Percentiles rank a stretch among this genome's conserved stretches.
These are phyloP conservation scores for Phialophora macrospora DNA, from an alignment of 2,329 filamentous ascomycete species.

Conservation along the genomic window DNA sequence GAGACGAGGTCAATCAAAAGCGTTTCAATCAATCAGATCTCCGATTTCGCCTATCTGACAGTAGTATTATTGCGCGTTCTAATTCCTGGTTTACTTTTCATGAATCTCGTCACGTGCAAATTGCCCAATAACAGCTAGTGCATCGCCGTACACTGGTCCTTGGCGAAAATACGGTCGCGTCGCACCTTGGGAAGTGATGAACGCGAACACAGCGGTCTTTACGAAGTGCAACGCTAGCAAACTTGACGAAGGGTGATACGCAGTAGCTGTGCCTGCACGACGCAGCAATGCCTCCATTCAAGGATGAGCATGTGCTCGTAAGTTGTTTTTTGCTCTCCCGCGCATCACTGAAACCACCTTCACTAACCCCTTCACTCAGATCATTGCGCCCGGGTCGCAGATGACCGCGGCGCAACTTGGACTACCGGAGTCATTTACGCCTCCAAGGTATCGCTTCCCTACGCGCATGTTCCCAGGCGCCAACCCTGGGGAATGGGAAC, in stretches of 20 bases:
- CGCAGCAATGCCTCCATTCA: constrained; percentile 54
- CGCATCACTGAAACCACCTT: constrained; percentile 2
- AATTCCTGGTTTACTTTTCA: not conserved
- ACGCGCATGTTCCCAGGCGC: constrained; percentile 89
- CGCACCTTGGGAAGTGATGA: constrained; percentile 7
- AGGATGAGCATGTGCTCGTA: constrained; percentile 59
- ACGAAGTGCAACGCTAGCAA: not conserved
- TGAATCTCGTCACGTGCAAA: not conserved
- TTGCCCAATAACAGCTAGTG: not conserved
- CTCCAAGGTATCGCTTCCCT: constrained; percentile 80
- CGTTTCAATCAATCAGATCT: constrained; percentile 15
- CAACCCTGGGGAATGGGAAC: constrained; percentile 79
- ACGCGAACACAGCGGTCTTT: not conserved
- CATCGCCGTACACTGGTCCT: not conserved
- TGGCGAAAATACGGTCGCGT: constrained; percentile 1
- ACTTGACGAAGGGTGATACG: constrained; percentile 16
- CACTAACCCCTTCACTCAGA: constrained; percentile 41
- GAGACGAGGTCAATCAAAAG: constrained; percentile 24
- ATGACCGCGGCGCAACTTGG: constrained; percentile 91
- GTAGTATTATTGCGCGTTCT: too few species aligned
- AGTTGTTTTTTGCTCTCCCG: constrained; percentile 31
- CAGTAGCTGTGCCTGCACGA: constrained; percentile 9
- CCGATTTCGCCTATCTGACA: too few species aligned
- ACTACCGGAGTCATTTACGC: constrained; percentile 86
- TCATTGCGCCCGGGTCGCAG: constrained; percentile 72